A percentile compares a stretch with the other conserved stretches of the same genome.
phyloP scores from a whole-genome alignment of 768 basidiomycete species.

The Amanita inopinata region DNA sequence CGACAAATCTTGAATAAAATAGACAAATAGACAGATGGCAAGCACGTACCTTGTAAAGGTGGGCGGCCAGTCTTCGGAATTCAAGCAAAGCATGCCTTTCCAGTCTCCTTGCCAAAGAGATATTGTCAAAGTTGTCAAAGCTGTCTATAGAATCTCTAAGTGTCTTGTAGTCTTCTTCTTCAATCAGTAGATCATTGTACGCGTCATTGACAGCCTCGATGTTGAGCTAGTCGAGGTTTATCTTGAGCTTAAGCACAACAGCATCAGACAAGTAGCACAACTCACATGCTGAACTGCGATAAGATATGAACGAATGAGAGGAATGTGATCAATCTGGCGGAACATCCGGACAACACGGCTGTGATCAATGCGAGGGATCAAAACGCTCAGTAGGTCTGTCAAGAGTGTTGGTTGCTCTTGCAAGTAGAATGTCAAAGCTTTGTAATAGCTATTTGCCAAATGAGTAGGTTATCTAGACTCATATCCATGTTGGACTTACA shows the following conservation, averaged over 20 bases:
- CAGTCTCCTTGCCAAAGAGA: slow-evolving; percentile 73
- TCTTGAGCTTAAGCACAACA: too few relatives aligned
- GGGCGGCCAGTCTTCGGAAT: slow-evolving; percentile 90
- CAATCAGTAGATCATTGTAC: slow-evolving; percentile 95
- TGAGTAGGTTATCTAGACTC: slow-evolving; percentile 9
- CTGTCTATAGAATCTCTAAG: slow-evolving; percentile 96
- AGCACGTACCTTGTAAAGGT: slow-evolving; percentile 78
- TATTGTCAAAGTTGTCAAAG: slow-evolving; percentile 96
- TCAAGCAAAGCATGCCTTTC: slow-evolving; percentile 90
- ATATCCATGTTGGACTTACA: slow-evolving; percentile 36
- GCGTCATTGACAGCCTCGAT: slow-evolving; percentile 97
- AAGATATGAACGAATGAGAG: slow-evolving; percentile 91
- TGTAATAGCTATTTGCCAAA: slow-evolving; percentile 66
- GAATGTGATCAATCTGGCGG: slow-evolving; percentile 90
- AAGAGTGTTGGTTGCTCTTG: slow-evolving; percentile 89
- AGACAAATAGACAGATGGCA: neutral
- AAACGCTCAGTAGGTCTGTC: slow-evolving; percentile 85
- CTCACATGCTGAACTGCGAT: slow-evolving; percentile 91
- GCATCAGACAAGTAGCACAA: slow-evolving; percentile 10
- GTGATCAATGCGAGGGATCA: slow-evolving; percentile 94
- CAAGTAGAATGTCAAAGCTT: slow-evolving; percentile 88
- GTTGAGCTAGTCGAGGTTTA: slow-evolving; percentile 54
- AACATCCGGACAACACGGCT: slow-evolving; percentile 93
- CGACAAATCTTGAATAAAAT: neutral
- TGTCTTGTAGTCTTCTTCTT: slow-evolving; percentile 98